phyloP scores from a whole-genome alignment of 2,329 filamentous ascomycete species.

The Claviceps monticola region DNA sequence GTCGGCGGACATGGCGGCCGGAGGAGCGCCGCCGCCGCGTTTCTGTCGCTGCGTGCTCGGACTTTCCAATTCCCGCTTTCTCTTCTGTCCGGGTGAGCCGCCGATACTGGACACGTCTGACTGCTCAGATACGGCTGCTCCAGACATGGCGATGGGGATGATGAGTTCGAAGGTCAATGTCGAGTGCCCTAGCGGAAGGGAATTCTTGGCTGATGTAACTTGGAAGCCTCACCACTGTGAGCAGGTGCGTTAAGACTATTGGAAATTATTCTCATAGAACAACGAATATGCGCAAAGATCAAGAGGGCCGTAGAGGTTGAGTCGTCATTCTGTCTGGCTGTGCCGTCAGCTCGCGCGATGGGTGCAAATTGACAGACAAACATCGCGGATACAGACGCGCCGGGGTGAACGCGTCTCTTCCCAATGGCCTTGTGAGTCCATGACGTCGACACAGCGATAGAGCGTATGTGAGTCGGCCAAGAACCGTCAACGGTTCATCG shows the following conservation, averaged over 20 bases:
- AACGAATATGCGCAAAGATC: background rate
- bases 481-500: background rate
- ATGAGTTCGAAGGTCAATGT: background rate
- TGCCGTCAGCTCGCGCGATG: background rate
- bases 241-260: background rate
- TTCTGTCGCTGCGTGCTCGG: conserved; percentile 37
- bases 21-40: conserved; percentile 28
- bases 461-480: background rate
- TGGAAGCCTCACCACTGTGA: background rate
- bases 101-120: conserved; percentile 29
- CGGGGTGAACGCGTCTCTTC: background rate
- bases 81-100: conserved; percentile 35
- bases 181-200: background rate
- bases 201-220: background rate
- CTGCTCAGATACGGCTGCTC: conserved; percentile 31
- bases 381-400: background rate
- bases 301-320: background rate
- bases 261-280: background rate
- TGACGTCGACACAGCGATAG: background rate
- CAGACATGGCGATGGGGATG: conserved; percentile 27
- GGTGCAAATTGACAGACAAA: background rate
- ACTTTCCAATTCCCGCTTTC: conserved; percentile 39
- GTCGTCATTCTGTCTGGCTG: background rate
- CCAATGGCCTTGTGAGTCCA: background rate
- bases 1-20: conserved; percentile 31